Percentiles rank a stretch among this genome's conserved stretches.
These are phyloP conservation scores for Aspergillus udagawae DNA, from an alignment of 2,329 filamentous ascomycete genomes.

Conservation along the genomic window DNA sequence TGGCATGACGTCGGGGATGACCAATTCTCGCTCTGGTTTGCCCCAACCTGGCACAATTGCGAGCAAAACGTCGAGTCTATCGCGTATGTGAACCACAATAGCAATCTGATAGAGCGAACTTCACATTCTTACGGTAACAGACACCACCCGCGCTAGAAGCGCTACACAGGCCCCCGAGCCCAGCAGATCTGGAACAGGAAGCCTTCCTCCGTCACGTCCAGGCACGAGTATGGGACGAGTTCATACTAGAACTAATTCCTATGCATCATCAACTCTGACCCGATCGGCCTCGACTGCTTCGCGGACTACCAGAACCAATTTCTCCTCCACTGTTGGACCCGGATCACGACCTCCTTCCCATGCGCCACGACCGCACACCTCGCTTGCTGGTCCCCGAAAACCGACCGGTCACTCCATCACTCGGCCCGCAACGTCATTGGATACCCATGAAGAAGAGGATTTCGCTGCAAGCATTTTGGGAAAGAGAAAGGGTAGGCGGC, in stretches of 20 bases:
- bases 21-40: slow-evolving; percentile 50
- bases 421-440: slow-evolving; percentile 42
- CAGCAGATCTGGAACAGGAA: slow-evolving; percentile 20
- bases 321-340: slow-evolving; percentile 56
- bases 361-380: slow-evolving; percentile 49
- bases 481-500: slow-evolving; percentile 52
- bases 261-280: slow-evolving; percentile 34
- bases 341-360: slow-evolving; percentile 46
- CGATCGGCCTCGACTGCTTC: slow-evolving; percentile 41
- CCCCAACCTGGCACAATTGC: slow-evolving; percentile 40
- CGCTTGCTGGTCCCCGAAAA: slow-evolving; percentile 50
- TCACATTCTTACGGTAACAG: slow-evolving; percentile 32
- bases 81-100: slow-evolving; percentile 20
- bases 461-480: slow-evolving; percentile 32
- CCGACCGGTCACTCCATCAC: slow-evolving; percentile 40
- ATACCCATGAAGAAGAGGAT: slow-evolving; percentile 37
- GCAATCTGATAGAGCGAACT: slow-evolving; percentile 9
- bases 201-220: slow-evolving; percentile 24
- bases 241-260: slow-evolving; percentile 37
- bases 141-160: slow-evolving; percentile 48
- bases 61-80: slow-evolving; percentile 49
- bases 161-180: slow-evolving; percentile 47
- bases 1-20: slow-evolving; percentile 46
- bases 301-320: slow-evolving; percentile 46
- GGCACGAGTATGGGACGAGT: slow-evolving; percentile 39